Base-by-base conservation (phyloP, 2,329 filamentous ascomycete genomes). In the Cercospora nicotianae region DNA sequence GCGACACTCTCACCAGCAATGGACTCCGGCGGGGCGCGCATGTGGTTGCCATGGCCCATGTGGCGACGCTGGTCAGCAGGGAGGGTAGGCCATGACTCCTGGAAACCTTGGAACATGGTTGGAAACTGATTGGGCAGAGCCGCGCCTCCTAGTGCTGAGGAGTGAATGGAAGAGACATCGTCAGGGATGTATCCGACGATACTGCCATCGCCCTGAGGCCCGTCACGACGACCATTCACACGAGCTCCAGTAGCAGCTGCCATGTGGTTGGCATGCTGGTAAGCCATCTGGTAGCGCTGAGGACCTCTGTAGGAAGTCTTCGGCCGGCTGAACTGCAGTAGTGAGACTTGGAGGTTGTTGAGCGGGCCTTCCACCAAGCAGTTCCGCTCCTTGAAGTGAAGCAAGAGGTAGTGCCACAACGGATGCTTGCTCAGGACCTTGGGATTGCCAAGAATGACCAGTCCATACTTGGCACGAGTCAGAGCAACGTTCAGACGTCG, bases 391-490 rank as follows among this genome's bases (percentile, higher is more conserved):
- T 98, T 98, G 86, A 97, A 99, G 80, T 99, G 95, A 45, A 94
- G 86, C 39, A 99, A 85, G 28, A 99, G 87, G 76, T 94, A 94
- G 79, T 99, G 95, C 95, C 95, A 99, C 45, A 99, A 85, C 70
- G 96, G 95, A 78, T 99, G 95, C 84, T 99, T 99, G 48, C 94
- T 95, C 53, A 99, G 83, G 42, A 99, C 94, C 82, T 98, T 98
- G 33, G 95, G 95, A 77, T 99, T 99, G 71, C 95, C 95, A 8
- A 99, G 89, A 77, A 99, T 97, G 68, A 97, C 95, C 33, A 98
- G 84, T 67, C 95, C 95, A 76, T 94, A 99, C 81, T 97, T 98
- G 70, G 95, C 95, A 83, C 95, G 92, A 61, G 95, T 99, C 72
- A 99, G 86, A 45, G 94, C 95, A 23, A 99, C 95, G 77, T 99